Conservation (phyloP, 768 basidiomycete genomes). For the Daedalea quercina region DNA sequence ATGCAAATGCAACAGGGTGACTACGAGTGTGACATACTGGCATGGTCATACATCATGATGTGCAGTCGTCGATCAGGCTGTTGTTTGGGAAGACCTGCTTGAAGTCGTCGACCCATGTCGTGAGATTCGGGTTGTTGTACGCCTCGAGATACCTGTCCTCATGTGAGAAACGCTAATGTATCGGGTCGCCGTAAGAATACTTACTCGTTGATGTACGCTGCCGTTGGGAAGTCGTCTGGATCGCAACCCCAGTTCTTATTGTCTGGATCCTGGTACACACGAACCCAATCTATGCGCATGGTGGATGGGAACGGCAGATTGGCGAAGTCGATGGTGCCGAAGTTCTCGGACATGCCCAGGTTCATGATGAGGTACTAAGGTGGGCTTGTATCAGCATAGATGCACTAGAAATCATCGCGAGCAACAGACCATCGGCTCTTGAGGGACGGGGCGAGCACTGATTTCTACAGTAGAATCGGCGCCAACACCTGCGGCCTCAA, state of each 20-base stretch:
- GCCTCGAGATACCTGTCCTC: conserved; percentile 52
- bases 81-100: conserved; percentile 47
- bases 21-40: not conserved
- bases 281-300: conserved; percentile 79
- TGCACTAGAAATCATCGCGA: not conserved
- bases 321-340: conserved; percentile 51
- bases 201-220: conserved; percentile 69
- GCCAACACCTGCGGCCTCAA: conserved; percentile 56
- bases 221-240: conserved; percentile 68
- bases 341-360: conserved; percentile 57
- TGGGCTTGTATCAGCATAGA: not conserved
- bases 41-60: conserved; percentile 4
- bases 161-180: not conserved
- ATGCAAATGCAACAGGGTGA: not conserved
- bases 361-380: conserved; percentile 48
- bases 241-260: conserved; percentile 59
- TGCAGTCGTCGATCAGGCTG: conserved; percentile 38
- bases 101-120: conserved; percentile 42
- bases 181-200: conserved; percentile 9
- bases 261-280: conserved; percentile 60
- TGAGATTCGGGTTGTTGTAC: conserved; percentile 62
- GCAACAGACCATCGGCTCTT: conserved; percentile 74
- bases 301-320: conserved; percentile 44
- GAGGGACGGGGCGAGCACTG: conserved; percentile 62
- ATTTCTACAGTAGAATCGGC: conserved; percentile 55